Evolutionary conservation across 805 yeast genomes (phyloP).

Genomic region (Candida golubevii): DNA sequence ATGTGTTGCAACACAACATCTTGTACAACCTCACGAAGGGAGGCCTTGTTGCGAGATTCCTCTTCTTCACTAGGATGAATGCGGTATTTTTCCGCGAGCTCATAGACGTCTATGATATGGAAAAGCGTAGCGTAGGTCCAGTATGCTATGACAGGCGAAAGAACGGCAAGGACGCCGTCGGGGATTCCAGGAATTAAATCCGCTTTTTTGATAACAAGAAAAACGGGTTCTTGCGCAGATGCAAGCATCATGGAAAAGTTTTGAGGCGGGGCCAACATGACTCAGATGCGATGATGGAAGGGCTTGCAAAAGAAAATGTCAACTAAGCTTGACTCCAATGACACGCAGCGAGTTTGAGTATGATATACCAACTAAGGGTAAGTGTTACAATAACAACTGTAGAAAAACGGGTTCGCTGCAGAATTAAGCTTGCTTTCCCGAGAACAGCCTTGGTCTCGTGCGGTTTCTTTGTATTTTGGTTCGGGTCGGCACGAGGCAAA

Average conservation of each 20-base stretch:
- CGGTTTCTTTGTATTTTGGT: too few species aligned
- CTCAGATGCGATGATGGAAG: neutral
- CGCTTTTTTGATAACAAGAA: conserved; percentile 25
- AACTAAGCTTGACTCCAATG: too few species aligned
- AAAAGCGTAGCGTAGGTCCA: conserved; percentile 76
- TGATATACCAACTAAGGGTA: too few species aligned
- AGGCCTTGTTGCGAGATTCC: conserved; percentile 66
- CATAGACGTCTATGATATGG: conserved; percentile 67
- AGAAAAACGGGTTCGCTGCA: too few species aligned
- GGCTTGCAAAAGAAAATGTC: too few species aligned
- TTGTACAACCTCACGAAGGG: conserved; percentile 61
- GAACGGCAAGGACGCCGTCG: conserved; percentile 68
- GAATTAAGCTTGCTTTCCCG: too few species aligned
- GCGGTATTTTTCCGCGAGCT: conserved; percentile 77
- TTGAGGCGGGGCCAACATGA: conserved; percentile 16
- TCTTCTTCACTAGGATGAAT: conserved; percentile 93
- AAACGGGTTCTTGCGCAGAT: conserved; percentile 13
- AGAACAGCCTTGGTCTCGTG: too few species aligned
- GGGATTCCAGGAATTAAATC: conserved; percentile 56
- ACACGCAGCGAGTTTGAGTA: too few species aligned
- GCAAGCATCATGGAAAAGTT: conserved; percentile 18
- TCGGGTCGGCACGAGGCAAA: too few species aligned
- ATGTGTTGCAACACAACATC: conserved; percentile 85
- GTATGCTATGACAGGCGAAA: conserved; percentile 75
- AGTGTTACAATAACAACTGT: too few species aligned